Base-by-base conservation (phyloP, 345 rosid species). In the Camelina hispida region DNA sequence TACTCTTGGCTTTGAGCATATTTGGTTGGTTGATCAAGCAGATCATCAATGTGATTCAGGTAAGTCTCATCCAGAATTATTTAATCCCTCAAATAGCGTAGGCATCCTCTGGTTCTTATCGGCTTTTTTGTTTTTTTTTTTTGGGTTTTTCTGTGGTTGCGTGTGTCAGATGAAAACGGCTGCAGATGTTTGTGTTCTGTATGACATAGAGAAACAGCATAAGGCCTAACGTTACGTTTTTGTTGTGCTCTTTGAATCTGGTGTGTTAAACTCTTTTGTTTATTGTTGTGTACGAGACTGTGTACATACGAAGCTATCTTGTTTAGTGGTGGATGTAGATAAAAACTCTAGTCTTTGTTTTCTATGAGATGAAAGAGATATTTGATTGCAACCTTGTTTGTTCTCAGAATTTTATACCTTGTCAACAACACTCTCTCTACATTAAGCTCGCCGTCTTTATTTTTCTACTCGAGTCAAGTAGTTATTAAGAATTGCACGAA, bases 1-100 rank as follows among this genome's bases (percentile, higher is more conserved):
- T 85, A 57, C 74, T 91, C 40, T 61, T 89, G 71, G 85, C 76
- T 38, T 76, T 87, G 73, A 87, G 90, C 66, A 76, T 89, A 81
- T 84, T 91, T 66, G 97, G 98, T 60, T 93, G 97, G 93, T 83
- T 86, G 59, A 87, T 88, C 81, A 90, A 93, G 80, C 98, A 91
- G 76, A 62, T 74, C 69, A 77, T 93, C 74, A 93, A 93, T 72
- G 66, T 90, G 46, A 93, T 93, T 70, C 98, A 93, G 98, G 97
- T 89, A 84, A 38, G 51, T 47, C 52, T 66, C 68, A 42, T 20
- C 72, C 64, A 74, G 20, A n/a, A 35, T 11, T 23, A 54, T 3
- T 38, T 38, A 22, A 54, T 28, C 72, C 20, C 47, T 64, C 35
- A 3, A 46, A 40, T 2, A 54, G 50, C n/a, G 17, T 53, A 43